A percentile compares a stretch with the other conserved stretches of the same genome.
phyloP scores from a whole-genome alignment of 768 basidiomycete genomes.

The Leccinum fibrillosum region DNA sequence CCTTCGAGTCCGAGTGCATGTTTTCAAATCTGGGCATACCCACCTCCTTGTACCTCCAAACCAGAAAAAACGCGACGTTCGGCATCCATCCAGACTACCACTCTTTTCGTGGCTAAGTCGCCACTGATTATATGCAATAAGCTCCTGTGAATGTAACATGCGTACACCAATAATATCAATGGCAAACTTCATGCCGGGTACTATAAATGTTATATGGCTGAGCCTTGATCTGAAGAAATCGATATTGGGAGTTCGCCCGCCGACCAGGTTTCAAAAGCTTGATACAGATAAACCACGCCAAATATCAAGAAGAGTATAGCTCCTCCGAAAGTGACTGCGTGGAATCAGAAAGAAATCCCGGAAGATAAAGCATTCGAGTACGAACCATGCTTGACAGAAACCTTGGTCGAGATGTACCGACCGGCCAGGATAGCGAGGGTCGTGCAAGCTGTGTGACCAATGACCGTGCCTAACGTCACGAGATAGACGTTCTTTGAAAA shows the following conservation, averaged over 20 bases:
- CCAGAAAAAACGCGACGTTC: neutral
- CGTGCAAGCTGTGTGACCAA: constrained; percentile 88
- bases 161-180: constrained; percentile 1
- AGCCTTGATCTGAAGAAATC: constrained; percentile 5
- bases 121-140: neutral
- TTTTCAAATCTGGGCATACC: neutral
- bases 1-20: neutral
- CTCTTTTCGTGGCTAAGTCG: neutral
- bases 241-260: constrained; percentile 20
- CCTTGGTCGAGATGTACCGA: constrained; percentile 87
- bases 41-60: neutral
- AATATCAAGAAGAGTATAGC: constrained; percentile 81
- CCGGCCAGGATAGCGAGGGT: constrained; percentile 91
- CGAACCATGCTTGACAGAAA: constrained; percentile 89
- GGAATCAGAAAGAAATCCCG: neutral
- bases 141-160: neutral
- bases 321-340: constrained; percentile 80
- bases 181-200: neutral
- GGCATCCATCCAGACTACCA: neutral
- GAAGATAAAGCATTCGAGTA: constrained; percentile 12
- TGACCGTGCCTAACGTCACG: constrained; percentile 84
- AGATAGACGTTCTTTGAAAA: constrained; percentile 79
- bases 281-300: constrained; percentile 72
- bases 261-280: constrained; percentile 40
- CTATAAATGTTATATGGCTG: neutral